Conservation (phyloP, 1,139 yeast species). For the Nadsonia starkeyi-henricii region DNA sequence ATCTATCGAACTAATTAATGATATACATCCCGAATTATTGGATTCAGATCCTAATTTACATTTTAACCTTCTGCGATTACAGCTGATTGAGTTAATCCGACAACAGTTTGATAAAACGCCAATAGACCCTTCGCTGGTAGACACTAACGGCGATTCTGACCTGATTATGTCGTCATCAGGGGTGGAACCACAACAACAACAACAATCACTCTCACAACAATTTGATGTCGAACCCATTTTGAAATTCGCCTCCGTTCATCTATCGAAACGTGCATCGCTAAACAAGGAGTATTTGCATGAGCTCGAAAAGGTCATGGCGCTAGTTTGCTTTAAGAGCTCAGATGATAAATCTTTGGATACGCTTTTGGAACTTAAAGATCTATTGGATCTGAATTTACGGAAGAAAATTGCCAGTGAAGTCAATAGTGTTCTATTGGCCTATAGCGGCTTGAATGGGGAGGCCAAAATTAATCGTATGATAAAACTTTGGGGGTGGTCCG, state of each 20-base stretch:
- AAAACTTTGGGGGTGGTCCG: constrained; percentile 25
- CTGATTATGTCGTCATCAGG: constrained; percentile 1
- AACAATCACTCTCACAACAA: too few relatives aligned
- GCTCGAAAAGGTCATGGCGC: constrained; percentile 28
- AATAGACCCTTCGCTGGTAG: too few relatives aligned
- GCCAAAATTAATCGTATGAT: constrained; percentile 23
- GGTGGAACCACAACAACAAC: too few relatives aligned
- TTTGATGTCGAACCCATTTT: constrained; percentile 21
- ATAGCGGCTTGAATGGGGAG: constrained; percentile 22
- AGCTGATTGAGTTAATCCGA: constrained; percentile 28
- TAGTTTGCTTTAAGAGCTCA: constrained; percentile 26
- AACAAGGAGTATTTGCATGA: constrained; percentile 21
- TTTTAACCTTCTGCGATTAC: constrained; percentile 25
- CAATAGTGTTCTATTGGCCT: constrained; percentile 23
- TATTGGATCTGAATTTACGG: constrained; percentile 23
- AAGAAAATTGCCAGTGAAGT: constrained; percentile 25
- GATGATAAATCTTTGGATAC: constrained; percentile 7
- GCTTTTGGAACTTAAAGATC: constrained; percentile 20
- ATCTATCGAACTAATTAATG: constrained; percentile 27
- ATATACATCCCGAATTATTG: constrained; percentile 25
- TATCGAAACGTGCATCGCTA: constrained; percentile 25
- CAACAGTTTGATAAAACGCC: constrained; percentile 12
- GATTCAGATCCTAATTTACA: constrained; percentile 24
- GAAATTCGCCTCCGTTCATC: constrained; percentile 25
- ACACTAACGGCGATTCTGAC: constrained; percentile 10